Conservation (phyloP, 1,284 basidiomycete genomes). For the Leccinum angustisporum region DNA sequence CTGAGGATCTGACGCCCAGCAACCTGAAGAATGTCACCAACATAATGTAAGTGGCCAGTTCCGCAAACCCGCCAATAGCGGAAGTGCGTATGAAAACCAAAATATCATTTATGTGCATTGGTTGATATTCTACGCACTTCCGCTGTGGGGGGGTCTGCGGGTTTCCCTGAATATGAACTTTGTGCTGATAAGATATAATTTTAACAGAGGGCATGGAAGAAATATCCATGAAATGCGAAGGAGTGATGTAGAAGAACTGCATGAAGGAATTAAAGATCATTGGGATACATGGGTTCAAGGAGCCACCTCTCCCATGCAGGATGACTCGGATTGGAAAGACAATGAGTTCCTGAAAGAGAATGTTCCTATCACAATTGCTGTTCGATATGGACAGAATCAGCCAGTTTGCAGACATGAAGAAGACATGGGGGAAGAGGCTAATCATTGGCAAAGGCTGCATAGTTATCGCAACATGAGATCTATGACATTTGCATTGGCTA, state of each 20-base stretch:
- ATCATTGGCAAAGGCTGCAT: neutral
- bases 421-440: neutral
- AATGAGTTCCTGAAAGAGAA: neutral
- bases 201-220: neutral
- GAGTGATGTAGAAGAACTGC: neutral
- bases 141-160: neutral
- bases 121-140: neutral
- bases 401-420: neutral
- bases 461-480: neutral
- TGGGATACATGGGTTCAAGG: neutral
- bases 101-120: too few species aligned
- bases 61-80: neutral
- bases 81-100: neutral
- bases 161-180: too few species aligned
- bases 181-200: too few species aligned
- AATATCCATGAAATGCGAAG: neutral
- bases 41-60: neutral
- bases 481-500: conserved; percentile 3
- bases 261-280: neutral
- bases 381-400: conserved; percentile 10
- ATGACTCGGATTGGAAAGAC: neutral
- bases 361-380: neutral
- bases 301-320: neutral
- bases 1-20: neutral
- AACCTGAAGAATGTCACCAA: neutral